These are phyloP conservation scores for Balakata baccata DNA, from an alignment of 345 rosid species.

Conservation along the genomic window DNA sequence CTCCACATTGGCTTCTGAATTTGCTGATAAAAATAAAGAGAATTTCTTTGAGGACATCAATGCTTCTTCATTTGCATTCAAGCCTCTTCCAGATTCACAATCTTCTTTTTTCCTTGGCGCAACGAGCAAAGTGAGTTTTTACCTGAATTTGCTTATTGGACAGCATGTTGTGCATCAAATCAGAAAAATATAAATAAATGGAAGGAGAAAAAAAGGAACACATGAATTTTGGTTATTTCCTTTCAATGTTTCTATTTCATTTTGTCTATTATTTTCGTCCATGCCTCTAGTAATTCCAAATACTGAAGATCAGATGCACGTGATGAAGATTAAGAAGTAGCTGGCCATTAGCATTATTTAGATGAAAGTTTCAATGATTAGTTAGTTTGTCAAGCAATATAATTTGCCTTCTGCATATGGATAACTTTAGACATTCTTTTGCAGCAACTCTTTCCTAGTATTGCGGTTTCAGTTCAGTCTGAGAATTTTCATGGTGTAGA, in stretches of 20 bases:
- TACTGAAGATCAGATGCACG: neutral
- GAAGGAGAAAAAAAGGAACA: neutral
- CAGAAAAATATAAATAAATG: neutral
- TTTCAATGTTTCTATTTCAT: neutral
- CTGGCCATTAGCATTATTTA: neutral
- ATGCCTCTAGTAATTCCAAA: neutral
- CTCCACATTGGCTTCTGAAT: slow-evolving; percentile 31
- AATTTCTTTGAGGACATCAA: slow-evolving; percentile 54
- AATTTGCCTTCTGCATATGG: slow-evolving; percentile 24
- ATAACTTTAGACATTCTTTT: slow-evolving; percentile 25
- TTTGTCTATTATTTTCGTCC: neutral
- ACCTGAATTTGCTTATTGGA: neutral
- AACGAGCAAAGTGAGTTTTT: slow-evolving; percentile 42
- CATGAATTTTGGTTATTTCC: neutral
- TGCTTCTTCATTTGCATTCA: slow-evolving; percentile 71
- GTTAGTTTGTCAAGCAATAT: neutral
- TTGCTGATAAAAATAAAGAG: slow-evolving; percentile 50
- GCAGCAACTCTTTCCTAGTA: slow-evolving; percentile 46
- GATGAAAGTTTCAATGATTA: neutral
- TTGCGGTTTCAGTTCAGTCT: slow-evolving; percentile 48
- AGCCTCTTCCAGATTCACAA: slow-evolving; percentile 49
- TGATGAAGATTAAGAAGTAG: neutral
- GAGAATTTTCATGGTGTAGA: slow-evolving; percentile 42
- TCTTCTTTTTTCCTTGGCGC: slow-evolving; percentile 51
- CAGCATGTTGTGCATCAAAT: neutral